A percentile compares a stretch with the other conserved stretches of the same genome.
phyloP scores from a whole-genome alignment of 768 basidiomycete species.

The Leucocoprinus sp. region DNA sequence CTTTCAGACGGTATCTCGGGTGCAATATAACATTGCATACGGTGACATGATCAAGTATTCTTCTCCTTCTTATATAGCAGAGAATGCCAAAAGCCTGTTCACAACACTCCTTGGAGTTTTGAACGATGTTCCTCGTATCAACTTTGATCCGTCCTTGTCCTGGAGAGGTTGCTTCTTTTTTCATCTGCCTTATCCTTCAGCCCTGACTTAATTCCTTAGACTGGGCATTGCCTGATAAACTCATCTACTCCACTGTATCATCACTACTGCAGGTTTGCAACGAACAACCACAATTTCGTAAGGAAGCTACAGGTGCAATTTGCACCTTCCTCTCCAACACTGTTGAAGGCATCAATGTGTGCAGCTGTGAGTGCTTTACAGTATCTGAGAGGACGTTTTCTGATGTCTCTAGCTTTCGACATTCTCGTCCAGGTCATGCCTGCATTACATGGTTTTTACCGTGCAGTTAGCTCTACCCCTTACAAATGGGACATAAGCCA shows the following conservation, averaged over 20 bases:
- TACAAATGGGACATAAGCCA: slow-evolving; percentile 66
- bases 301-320: slow-evolving; percentile 49
- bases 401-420: slow-evolving; percentile 44
- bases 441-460: slow-evolving; percentile 78
- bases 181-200: not conserved
- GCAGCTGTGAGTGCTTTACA: slow-evolving; percentile 39
- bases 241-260: slow-evolving; percentile 71
- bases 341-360: slow-evolving; percentile 45
- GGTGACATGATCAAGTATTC: slow-evolving; percentile 68
- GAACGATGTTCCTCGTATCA: slow-evolving; percentile 61
- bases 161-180: slow-evolving; percentile 62
- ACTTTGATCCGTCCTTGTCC: slow-evolving; percentile 70
- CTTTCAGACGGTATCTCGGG: slow-evolving; percentile 55
- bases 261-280: slow-evolving; percentile 64
- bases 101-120: slow-evolving; percentile 60
- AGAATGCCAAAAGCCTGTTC: slow-evolving; percentile 45
- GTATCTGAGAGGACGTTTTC: not conserved
- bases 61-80: slow-evolving; percentile 40
- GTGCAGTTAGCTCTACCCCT: slow-evolving; percentile 73
- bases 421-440: slow-evolving; percentile 72
- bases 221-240: slow-evolving; percentile 82
- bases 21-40: slow-evolving; percentile 79
- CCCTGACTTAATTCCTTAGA: slow-evolving; percentile 34
- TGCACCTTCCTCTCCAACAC: slow-evolving; percentile 49
- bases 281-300: slow-evolving; percentile 39